Conservation (phyloP, 2,329 filamentous ascomycete genomes). For the Raffaelea albimanens region DNA sequence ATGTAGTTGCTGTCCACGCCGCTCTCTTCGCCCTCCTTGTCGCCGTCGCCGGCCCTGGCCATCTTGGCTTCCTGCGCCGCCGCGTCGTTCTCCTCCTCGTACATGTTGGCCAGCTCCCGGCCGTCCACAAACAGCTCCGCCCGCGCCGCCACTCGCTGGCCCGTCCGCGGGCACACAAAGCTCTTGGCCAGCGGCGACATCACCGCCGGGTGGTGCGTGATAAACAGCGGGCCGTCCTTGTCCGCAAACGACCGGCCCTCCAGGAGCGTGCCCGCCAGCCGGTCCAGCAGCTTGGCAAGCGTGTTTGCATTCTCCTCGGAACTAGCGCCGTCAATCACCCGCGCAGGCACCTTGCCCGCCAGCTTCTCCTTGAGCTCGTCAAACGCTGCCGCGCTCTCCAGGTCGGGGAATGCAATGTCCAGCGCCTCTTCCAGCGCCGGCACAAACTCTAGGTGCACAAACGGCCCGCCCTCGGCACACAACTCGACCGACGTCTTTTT, state of each 20-base stretch:
- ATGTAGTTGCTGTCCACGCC: conserved; percentile 72
- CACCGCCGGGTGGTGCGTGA: conserved; percentile 80
- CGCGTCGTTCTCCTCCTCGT: conserved; percentile 95
- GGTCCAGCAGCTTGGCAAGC: conserved; percentile 67
- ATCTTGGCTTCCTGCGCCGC: conserved; percentile 81
- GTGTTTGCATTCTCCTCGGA: no score
- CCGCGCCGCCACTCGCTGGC: conserved; percentile 68
- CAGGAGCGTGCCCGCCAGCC: conserved; percentile 64
- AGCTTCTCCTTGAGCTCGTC: conserved; percentile 40
- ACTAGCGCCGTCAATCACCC: conserved; percentile 22
- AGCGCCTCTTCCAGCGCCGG: conserved; percentile 64
- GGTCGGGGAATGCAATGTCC: conserved; percentile 54
- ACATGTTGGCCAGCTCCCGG: conserved; percentile 87
- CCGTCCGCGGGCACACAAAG: conserved; percentile 57
- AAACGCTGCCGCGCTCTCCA: conserved; percentile 45
- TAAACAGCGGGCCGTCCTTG: conserved; percentile 61
- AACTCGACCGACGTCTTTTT: not conserved
- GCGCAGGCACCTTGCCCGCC: conserved; percentile 36
- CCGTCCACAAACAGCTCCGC: conserved; percentile 77
- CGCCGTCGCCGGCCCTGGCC: conserved; percentile 26
- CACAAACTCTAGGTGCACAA: conserved; percentile 69
- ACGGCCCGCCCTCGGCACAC: conserved; percentile 28
- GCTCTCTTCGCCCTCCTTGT: conserved; percentile 35
- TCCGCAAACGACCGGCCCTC: conserved; percentile 57
- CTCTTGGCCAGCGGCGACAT: conserved; percentile 90